phyloP scores from a whole-genome alignment of 1,139 yeast species.

The Magnusiomyces suaveolens region DNA sequence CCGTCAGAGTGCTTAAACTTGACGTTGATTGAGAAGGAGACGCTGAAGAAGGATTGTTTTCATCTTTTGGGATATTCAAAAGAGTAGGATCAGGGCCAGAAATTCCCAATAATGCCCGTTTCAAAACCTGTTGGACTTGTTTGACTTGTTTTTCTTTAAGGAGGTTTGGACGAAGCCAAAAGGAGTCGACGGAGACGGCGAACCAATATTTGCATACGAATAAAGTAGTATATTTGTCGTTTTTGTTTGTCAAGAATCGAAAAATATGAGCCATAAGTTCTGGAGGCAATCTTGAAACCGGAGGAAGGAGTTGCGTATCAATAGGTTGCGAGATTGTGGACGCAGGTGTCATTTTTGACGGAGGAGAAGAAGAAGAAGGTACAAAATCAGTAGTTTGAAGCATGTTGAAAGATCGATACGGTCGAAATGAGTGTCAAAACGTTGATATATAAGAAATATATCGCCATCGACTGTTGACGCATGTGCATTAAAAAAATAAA shows the following conservation, averaged over 20 bases:
- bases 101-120: not conserved
- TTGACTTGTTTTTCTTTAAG: not conserved
- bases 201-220: slow-evolving; percentile 75
- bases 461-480: no score
- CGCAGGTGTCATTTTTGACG: not conserved
- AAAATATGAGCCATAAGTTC: slow-evolving; percentile 69
- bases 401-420: not conserved
- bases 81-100: not conserved
- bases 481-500: not conserved
- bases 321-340: no score
- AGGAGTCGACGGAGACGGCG: slow-evolving; percentile 61
- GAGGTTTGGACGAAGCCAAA: slow-evolving; percentile 85
- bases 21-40: no score
- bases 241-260: slow-evolving; percentile 50
- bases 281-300: slow-evolving; percentile 59
- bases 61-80: not conserved
- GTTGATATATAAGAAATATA: no score
- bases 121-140: not conserved
- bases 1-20: no score
- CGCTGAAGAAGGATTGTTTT: no score
- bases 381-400: not conserved
- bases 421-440: no score
- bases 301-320: no score
- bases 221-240: slow-evolving; percentile 58
- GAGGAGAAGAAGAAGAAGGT: not conserved